Evolutionary conservation across 176 grass and related monocot genomes (phyloP), one percentile per base, ranked within the genome.

Genomic region (Otatea glauca): DNA sequence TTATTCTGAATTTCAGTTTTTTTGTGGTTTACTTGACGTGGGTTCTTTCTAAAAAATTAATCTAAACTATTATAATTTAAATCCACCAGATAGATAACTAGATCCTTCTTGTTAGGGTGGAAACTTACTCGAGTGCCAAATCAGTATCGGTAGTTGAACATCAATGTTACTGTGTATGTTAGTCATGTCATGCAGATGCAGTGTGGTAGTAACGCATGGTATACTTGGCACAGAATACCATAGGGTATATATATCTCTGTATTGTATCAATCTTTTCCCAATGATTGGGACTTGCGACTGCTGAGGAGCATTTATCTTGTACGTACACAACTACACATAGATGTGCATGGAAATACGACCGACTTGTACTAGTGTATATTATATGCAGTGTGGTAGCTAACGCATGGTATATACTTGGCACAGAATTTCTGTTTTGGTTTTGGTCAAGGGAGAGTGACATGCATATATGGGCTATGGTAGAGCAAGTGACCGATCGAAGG

Each of bases 221-320:
- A 78, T 80, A 6, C 3, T n/a, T n/a, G 58, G 58, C 54, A 86
- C 75, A 62, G 74, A 86, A 86, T 86, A 74, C 32, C 76, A 76
- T 38, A 78, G 70, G 32, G 50, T 84, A 69, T 42, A 42, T 42
- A 42, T 42, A 1, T 42, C 7, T 42, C 1, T 8, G 1, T 42
- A 42, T 42, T 61, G 79, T 79, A 62, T 68, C 80, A 79, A 87
- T 68, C 80, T 79, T 87, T 32, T 83, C 62, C 62, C 29, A 80
- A 86, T 86, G 58, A 86, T 86, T 86, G 79, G 44, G 18, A 68
- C 4, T 25, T 11, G 32, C 54, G 48, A 75, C 55, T 68, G 45
- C 23, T 24, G 48, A 53, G 35, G 65, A 74, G 77, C 74, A 38
- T 66, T 51, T 10, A 8, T 50, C 44, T 12, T 48, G 45, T 13